Base-by-base conservation (phyloP, 2,329 filamentous ascomycete genomes). In the Neopestalotiopsis sp. region DNA sequence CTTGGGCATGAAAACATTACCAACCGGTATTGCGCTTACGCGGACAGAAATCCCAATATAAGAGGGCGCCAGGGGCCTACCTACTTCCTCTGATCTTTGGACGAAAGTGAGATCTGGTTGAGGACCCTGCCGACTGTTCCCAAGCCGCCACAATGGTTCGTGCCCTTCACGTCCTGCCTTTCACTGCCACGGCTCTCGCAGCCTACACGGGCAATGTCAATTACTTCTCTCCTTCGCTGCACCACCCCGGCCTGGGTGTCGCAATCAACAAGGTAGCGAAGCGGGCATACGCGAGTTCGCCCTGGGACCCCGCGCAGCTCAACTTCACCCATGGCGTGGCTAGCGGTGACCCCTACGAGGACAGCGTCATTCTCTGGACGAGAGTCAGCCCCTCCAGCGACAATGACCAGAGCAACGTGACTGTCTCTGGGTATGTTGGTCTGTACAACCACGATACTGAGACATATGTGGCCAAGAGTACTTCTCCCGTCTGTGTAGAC, bases 401-500 rank as follows among this genome's bases (percentile, higher is more conserved):
- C 67, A 82, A 85, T 68, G 81, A 86, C 65, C 76, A 81, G 70
- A 83, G 82, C 69, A 82, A 85, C 64, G 72, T 79, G 28, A 83
- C 81, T 2, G 81, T 84, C 5, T 76, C 77, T 10, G 81, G 81
- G 0, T 76, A 76, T 58, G 81, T 80, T 5, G 78, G 79, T 5
- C 74, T 84, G 40, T 84, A 83, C 71, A 80, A 79, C 66, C 82
- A 82, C 45, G 82, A 83, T 68, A 86, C 82, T 32, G 80, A 82
- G 28, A 73, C 77, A 17, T 83, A 85, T 71, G 78, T 85, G 61
- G 74, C 79, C 7, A 81, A 85, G 4, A 89, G 86, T 17, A 88
- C 84, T 69, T 83, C 88, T 6, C 90, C 91, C 0, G 84, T 93
- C 40, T 94, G 91, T 73, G 85, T 94, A 0, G 84, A 90, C 45